phyloP scores from a whole-genome alignment of 495 filamentous ascomycete species.

The Aspergillus taichungensis region DNA sequence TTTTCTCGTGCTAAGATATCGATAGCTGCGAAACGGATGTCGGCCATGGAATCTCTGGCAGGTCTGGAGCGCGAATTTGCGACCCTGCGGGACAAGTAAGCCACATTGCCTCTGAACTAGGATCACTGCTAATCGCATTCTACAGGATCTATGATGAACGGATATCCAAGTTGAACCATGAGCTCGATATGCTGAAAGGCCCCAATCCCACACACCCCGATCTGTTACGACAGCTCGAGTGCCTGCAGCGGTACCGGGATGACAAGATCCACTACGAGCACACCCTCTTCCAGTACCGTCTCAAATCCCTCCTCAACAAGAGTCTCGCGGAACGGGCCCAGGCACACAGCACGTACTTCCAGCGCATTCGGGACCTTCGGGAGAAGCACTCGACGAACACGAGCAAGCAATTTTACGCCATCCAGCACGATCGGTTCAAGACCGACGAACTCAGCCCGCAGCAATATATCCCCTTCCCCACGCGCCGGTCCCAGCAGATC shows the following conservation, averaged over 20 bases:
- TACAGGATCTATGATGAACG: constrained; percentile 78
- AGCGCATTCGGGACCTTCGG: constrained; percentile 69
- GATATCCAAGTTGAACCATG: constrained; percentile 67
- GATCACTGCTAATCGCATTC: constrained; percentile 9
- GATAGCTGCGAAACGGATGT: constrained; percentile 67
- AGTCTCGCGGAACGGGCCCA: constrained; percentile 74
- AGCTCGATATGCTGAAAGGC: constrained; percentile 72
- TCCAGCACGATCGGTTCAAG: constrained; percentile 82
- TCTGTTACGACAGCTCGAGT: constrained; percentile 74
- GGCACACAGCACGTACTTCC: constrained; percentile 78
- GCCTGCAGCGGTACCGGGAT: constrained; percentile 69
- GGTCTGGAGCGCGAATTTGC: constrained; percentile 78
- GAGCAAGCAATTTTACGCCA: constrained; percentile 80
- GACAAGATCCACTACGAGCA: constrained; percentile 70
- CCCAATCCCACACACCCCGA: constrained; percentile 80
- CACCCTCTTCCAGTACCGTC: constrained; percentile 59
- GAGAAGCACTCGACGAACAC: constrained; percentile 70
- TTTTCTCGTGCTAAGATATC: background rate
- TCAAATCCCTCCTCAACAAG: constrained; percentile 60
- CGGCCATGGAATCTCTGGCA: constrained; percentile 69
- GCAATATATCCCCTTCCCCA: constrained; percentile 64
- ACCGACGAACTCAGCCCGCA: constrained; percentile 74
- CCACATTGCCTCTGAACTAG: background rate
- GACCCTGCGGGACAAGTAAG: constrained; percentile 77
- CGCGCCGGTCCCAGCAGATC: constrained; percentile 61